These are phyloP conservation scores for Coix lacrymajobi DNA, from an alignment of 176 grass and related monocot genomes.

Conservation along the genomic window DNA sequence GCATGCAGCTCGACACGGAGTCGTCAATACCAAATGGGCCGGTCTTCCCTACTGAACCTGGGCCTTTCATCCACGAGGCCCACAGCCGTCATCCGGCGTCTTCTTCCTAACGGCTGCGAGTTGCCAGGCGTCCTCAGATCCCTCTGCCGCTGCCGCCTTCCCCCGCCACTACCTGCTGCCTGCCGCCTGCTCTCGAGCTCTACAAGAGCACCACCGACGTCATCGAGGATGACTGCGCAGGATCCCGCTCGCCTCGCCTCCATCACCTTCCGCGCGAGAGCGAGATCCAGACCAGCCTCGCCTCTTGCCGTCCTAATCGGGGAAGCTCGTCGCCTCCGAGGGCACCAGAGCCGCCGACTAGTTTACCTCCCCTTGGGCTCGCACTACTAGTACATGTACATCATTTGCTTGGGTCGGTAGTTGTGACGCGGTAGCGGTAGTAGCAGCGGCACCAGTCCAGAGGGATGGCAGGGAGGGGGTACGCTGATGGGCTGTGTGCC, in stretches of 20 bases:
- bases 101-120: background rate
- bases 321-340: background rate
- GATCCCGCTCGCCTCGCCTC: background rate
- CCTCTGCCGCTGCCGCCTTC: background rate
- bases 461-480: background rate
- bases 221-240: background rate
- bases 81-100: background rate
- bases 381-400: background rate
- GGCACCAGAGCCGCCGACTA: background rate
- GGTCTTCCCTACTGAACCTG: background rate
- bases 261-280: background rate
- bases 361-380: background rate
- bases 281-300: background rate
- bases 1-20: too few species aligned
- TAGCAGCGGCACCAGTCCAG: too few species aligned
- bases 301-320: background rate
- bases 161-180: too few species aligned
- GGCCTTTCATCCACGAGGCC: background rate
- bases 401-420: fast-evolving
- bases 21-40: background rate
- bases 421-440: background rate
- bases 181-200: background rate
- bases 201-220: background rate
- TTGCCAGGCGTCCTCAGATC: background rate
- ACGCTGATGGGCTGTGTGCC: background rate